Evolutionary conservation across 352 stramenopile species (phyloP).

Genomic region (Plasmopara viticola): DNA sequence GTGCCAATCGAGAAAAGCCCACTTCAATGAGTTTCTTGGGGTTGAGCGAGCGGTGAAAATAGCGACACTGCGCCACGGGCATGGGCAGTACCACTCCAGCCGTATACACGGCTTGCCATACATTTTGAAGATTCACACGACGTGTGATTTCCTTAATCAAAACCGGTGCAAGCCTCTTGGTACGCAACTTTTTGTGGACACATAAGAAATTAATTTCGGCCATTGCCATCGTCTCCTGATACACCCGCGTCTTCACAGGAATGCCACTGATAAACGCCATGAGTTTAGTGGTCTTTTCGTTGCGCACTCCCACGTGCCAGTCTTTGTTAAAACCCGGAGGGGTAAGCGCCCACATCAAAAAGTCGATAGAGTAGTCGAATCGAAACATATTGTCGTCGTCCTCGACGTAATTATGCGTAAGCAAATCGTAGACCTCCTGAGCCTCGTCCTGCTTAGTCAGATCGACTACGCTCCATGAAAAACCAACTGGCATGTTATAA

Average conservation of each 20-base stretch:
- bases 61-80: constrained; percentile 92
- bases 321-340: constrained; percentile 90
- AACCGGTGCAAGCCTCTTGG: constrained; percentile 95
- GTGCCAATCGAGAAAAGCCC: constrained; percentile 92
- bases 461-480: constrained; percentile 92
- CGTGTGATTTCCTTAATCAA: constrained; percentile 99
- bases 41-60: constrained; percentile 98
- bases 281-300: constrained; percentile 89
- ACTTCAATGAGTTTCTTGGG: constrained; percentile 99
- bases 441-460: constrained; percentile 71
- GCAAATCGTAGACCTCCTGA: constrained; percentile 95
- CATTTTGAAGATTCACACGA: constrained; percentile 91
- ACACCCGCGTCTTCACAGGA: constrained; percentile 83
- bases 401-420: constrained; percentile 99
- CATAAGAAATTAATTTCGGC: constrained; percentile 99
- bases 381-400: constrained; percentile 99
- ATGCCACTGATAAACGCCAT: constrained; percentile 98
- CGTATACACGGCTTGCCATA: constrained; percentile 98
- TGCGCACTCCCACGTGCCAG: constrained; percentile 95
- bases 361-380: constrained; percentile 88
- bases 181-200: constrained; percentile 98
- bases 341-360: constrained; percentile 91
- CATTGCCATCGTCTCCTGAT: constrained; percentile 54
- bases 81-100: constrained; percentile 96
- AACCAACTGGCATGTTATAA: constrained; percentile 95